Evolutionary conservation across 2,329 filamentous ascomycete genomes (phyloP).

Genomic region (Xylariales sp.): DNA sequence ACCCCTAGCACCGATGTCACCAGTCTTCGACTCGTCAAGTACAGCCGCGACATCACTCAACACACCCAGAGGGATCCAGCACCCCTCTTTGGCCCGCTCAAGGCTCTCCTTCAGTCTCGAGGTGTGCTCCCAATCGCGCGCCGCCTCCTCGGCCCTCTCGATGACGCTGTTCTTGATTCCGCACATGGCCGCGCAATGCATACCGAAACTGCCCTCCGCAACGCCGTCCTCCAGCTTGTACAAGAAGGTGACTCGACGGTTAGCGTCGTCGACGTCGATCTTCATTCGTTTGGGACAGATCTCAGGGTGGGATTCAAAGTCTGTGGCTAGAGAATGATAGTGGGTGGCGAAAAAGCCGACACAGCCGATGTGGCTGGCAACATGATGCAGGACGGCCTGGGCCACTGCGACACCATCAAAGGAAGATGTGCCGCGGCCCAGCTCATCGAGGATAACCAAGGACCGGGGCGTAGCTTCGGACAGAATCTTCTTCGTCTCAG

Average conservation of each 20-base stretch:
- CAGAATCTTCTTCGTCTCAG: conserved; percentile 97
- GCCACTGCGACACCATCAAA: conserved; percentile 97
- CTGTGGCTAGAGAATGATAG: conserved; percentile 88
- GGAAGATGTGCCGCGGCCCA: conserved; percentile 88
- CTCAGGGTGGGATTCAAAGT: conserved; percentile 87
- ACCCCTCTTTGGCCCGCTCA: conserved; percentile 72
- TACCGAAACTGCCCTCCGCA: conserved; percentile 94
- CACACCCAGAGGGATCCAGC: conserved; percentile 78
- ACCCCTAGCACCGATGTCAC: conserved; percentile 44
- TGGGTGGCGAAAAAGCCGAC: conserved; percentile 97
- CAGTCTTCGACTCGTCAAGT: conserved; percentile 50
- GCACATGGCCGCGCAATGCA: conserved; percentile 99
- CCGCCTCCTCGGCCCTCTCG: conserved; percentile 80
- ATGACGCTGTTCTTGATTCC: conserved; percentile 83
- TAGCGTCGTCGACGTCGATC: conserved; percentile 82
- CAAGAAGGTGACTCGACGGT: conserved; percentile 87
- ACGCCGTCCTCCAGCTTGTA: conserved; percentile 93
- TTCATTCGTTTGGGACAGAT: conserved; percentile 85
- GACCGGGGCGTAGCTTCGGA: conserved; percentile 90
- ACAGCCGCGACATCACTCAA: conserved; percentile 83
- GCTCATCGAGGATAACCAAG: conserved; percentile 92
- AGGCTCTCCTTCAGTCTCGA: conserved; percentile 83
- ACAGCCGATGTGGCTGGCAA: conserved; percentile 88
- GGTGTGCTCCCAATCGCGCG: conserved; percentile 92
- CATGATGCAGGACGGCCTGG: conserved; percentile 93